phyloP scores from a whole-genome alignment of 176 grass and related monocot genomes.

The Pontederia paniculata region DNA sequence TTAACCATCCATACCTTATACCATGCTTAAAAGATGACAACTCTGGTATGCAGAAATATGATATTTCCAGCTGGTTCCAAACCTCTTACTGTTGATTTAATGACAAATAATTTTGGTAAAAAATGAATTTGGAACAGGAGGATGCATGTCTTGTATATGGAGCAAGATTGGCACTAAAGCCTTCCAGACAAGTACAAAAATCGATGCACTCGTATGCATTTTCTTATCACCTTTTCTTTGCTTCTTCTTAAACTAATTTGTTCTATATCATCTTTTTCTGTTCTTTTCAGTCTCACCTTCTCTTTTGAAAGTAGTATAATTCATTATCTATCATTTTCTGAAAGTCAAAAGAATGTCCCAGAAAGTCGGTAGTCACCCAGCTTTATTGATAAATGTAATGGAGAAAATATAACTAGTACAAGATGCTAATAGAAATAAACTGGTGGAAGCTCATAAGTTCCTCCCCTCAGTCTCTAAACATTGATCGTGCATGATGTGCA shows the following conservation, averaged over 20 bases:
- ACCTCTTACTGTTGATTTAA: slow-evolving; percentile 76
- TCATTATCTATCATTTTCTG: too few relatives aligned
- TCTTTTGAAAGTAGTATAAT: too few relatives aligned
- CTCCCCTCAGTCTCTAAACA: too few relatives aligned
- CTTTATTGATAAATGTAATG: too few relatives aligned
- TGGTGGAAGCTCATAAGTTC: too few relatives aligned
- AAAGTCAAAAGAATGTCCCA: too few relatives aligned
- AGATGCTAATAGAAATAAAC: too few relatives aligned
- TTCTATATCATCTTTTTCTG: background rate
- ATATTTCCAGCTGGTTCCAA: slow-evolving; percentile 66
- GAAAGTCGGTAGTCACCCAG: too few relatives aligned
- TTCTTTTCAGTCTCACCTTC: background rate
- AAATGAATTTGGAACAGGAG: slow-evolving; percentile 21
- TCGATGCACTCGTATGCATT: slow-evolving; percentile 97
- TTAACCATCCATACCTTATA: slow-evolving; percentile 93
- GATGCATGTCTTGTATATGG: slow-evolving; percentile 71
- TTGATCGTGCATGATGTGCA: too few relatives aligned
- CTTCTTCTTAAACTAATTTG: background rate
- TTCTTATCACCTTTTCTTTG: slow-evolving; percentile 1
- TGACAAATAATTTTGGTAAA: slow-evolving; percentile 25
- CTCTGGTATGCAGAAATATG: slow-evolving; percentile 59
- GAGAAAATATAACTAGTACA: too few relatives aligned
- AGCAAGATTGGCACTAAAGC: slow-evolving; percentile 41
- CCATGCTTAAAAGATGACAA: slow-evolving; percentile 71
- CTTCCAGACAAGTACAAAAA: slow-evolving; percentile 90